Base-by-base conservation (phyloP, 2,329 filamentous ascomycete species). In the Diplodia scrobiculata region DNA sequence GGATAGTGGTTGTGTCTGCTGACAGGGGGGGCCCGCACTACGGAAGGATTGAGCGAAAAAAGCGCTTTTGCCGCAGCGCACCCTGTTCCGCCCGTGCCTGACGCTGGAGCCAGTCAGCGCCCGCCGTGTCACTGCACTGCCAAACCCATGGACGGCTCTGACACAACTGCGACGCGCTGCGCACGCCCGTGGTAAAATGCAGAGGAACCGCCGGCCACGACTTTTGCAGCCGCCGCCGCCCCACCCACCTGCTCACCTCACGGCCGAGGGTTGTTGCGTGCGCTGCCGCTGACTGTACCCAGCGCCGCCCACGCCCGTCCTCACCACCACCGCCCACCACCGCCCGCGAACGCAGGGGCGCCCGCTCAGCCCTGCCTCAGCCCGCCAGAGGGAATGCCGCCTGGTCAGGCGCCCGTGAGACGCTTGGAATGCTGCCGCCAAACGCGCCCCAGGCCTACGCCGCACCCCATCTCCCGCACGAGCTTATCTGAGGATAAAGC, bases 1-100 rank as follows among this genome's bases (percentile, higher is more conserved):
- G 58, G 58, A 60, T 60, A 60, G 48, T 60, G 58, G 58, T 62
- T 50, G 58, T 62, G 45, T 62, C 58, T 62, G 58, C 58, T 55
- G 52, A 55, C 52, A 55, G 52, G 52, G 52, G 58, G 53, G 36
- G 21, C 38, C 25, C 25, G 41, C 21, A 11, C 34, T 45, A 29
- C 41, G 45, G 58, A 45, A 62, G 45, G 58, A 48, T 32, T 48
- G 41, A 19, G 58, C 45, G 58, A 34, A 32, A 54, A 34, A 34
- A 54, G 45, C 58, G 55, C 38, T 32, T 21, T 62, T 62, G 58
- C 58, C 58, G 58, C 58, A 50, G 41, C 58, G 5, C 54, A 45
- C 45, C 41, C 58, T 45, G 58, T 4, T 45, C 45, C 36, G 45
- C 38, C n/a, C 54, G 55, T 60, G 34, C 55, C 55, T 60, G 55